Conservation (phyloP, 768 basidiomycete species). For the Sporobolomyces pararoseus region DNA sequence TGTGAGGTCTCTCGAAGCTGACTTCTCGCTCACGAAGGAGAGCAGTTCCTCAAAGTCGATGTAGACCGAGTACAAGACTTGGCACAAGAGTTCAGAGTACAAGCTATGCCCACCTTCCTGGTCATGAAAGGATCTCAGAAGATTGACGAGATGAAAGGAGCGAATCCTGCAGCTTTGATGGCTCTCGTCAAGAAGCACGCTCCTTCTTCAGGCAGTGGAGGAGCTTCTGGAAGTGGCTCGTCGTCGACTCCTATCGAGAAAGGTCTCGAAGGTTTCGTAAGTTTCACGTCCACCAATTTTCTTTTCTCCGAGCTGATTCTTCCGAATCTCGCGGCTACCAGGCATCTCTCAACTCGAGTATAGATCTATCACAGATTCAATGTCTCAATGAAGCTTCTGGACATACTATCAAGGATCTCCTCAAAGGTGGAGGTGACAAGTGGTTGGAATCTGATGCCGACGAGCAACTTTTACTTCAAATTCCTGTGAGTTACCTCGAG, state of each 20-base stretch:
- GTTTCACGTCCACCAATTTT: background rate
- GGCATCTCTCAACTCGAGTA: conserved; percentile 53
- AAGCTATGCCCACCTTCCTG: conserved; percentile 59
- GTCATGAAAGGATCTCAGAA: conserved; percentile 43
- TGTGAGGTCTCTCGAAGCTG: background rate
- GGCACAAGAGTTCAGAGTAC: conserved; percentile 60
- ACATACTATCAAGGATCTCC: conserved; percentile 59
- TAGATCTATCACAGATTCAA: conserved; percentile 60
- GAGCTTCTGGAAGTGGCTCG: background rate
- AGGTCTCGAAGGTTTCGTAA: conserved; percentile 42
- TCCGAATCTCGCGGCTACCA: conserved; percentile 52
- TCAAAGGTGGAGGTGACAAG: conserved; percentile 51
- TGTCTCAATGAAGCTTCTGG: conserved; percentile 64
- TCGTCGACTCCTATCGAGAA: conserved; percentile 30
- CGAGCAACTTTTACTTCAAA: conserved; percentile 65
- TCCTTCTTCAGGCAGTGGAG: background rate
- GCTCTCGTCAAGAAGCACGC: conserved; percentile 41
- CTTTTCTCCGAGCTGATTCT: background rate
- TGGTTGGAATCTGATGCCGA: conserved; percentile 68
- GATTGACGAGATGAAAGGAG: conserved; percentile 42
- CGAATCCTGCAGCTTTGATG: conserved; percentile 40
- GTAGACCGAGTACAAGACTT: conserved; percentile 71
- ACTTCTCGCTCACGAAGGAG: too few species aligned
- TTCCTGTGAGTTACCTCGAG: conserved; percentile 56
- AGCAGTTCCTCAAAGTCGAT: conserved; percentile 61